Conservation (phyloP, 2,329 filamentous ascomycete genomes). For the Sporothrix euskadiensis region DNA sequence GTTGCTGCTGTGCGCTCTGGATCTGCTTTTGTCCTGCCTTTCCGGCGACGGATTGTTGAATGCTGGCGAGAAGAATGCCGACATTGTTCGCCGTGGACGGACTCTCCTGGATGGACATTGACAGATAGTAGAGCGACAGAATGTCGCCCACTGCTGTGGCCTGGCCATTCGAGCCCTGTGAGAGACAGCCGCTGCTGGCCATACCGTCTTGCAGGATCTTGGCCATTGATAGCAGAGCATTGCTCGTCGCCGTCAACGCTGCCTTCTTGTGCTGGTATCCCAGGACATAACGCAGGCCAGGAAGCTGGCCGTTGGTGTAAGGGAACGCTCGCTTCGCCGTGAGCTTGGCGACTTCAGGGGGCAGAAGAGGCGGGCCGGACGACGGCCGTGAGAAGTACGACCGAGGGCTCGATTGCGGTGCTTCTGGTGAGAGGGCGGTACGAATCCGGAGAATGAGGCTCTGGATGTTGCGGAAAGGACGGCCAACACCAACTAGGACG, state of each 20-base stretch:
- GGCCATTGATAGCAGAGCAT: constrained; percentile 87
- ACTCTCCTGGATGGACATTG: constrained; percentile 88
- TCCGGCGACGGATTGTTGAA: constrained; percentile 63
- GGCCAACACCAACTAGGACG: constrained; percentile 81
- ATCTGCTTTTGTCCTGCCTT: not conserved
- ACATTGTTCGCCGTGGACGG: constrained; percentile 98
- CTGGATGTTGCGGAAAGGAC: constrained; percentile 67
- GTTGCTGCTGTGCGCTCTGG: constrained; percentile 4
- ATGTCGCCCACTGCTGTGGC: constrained; percentile 86
- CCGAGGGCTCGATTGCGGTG: constrained; percentile 31
- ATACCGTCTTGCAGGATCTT: constrained; percentile 98
- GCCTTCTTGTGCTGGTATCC: constrained; percentile 73
- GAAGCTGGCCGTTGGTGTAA: constrained; percentile 68
- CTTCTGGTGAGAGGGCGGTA: constrained; percentile 60
- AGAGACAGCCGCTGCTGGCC: constrained; percentile 64
- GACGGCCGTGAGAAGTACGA: constrained; percentile 35
- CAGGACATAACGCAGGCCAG: constrained; percentile 72
- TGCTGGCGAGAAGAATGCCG: constrained; percentile 90
- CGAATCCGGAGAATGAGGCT: constrained; percentile 79
- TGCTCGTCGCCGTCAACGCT: constrained; percentile 90
- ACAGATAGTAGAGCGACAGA: constrained; percentile 90
- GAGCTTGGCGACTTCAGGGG: constrained; percentile 78
- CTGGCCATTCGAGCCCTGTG: constrained; percentile 56
- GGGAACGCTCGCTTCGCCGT: constrained; percentile 84
- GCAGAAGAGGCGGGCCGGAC: constrained; percentile 70